phyloP scores from a whole-genome alignment of 805 yeast genomes.

The Spathaspora passalidarum region DNA sequence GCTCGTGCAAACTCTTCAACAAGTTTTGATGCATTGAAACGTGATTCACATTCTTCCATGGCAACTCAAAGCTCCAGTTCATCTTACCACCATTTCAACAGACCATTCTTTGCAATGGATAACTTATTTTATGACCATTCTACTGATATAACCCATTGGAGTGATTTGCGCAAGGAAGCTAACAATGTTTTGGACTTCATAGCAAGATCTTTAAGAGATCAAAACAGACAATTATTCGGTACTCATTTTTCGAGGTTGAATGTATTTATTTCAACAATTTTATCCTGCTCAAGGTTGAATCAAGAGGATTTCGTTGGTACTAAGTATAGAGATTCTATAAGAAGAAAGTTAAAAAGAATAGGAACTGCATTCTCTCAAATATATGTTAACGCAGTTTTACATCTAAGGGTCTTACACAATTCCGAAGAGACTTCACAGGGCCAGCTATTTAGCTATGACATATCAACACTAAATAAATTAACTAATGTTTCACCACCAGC shows the following conservation, averaged over 20 bases:
- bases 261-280: conserved; percentile 49
- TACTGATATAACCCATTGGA: conserved; percentile 61
- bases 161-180: conserved; percentile 48
- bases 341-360: conserved; percentile 49
- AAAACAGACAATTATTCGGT: conserved; percentile 50
- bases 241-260: conserved; percentile 54
- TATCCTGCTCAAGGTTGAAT: conserved; percentile 52
- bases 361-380: conserved; percentile 58
- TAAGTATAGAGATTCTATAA: conserved; percentile 45
- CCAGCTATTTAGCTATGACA: conserved; percentile 30
- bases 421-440: conserved; percentile 19
- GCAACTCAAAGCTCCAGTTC: conserved; percentile 24
- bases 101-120: conserved; percentile 38
- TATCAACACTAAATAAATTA: conserved; percentile 21
- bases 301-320: conserved; percentile 49
- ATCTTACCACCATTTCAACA: conserved; percentile 40
- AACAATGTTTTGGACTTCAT: conserved; percentile 47
- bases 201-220: conserved; percentile 48
- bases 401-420: conserved; percentile 43
- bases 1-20: conserved; percentile 11
- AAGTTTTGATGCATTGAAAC: conserved; percentile 29
- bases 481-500: background rate
- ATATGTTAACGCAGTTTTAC: conserved; percentile 63
- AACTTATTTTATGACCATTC: conserved; percentile 56
- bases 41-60: conserved; percentile 37